Evolutionary conservation across 2,329 filamentous ascomycete species (phyloP), one percentile per base, ranked within the genome.

Genomic region (Hortaea sp.): DNA sequence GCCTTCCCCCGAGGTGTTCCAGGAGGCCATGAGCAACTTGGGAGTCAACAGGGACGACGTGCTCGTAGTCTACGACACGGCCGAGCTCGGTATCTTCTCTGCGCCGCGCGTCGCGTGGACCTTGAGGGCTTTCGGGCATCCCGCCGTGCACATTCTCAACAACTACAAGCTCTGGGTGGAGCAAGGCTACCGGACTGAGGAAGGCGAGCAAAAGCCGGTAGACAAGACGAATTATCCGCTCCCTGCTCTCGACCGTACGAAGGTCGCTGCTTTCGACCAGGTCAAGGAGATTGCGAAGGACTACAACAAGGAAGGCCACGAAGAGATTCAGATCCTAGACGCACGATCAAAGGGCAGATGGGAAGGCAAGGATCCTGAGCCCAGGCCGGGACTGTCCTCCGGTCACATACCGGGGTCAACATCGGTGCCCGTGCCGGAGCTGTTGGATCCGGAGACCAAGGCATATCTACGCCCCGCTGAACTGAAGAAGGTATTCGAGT

Each of bases 121-220:
- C 1, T 72, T 98, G 53, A 81, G 80, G 59, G 80, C 88, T 31
- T 97, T 97, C 65, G 92, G 92, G 1, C 92, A 98, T 64, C 73
- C 80, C 39, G 83, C 80, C 53, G 90, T 98, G 10, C 88, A 95
- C 65, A 69, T 98, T 12, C 70, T 98, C 46, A 94, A 98, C 71
- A 98, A 98, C 70, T 98, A 95, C 70, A 85, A 83, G 65, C 69
- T 85, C n/a, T 98, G 89, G 88, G 82, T 90, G 1, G 84, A 90
- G 31, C 75, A 94, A 60, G 88, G 85, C 1, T 78, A 82, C 54
- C 85, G 88, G 0, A 84, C 82, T 0, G 88, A 95, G 69, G 81
- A 80, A n/a, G 89, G 90, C 3, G 72, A 81, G 59, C 68, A 81
- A 45, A 73, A 79, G 45, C 62, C 73, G 39, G 71, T 66, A 2